phyloP scores from a whole-genome alignment of 2,329 filamentous ascomycete genomes.

The Neopestalotiopsis sp. region DNA sequence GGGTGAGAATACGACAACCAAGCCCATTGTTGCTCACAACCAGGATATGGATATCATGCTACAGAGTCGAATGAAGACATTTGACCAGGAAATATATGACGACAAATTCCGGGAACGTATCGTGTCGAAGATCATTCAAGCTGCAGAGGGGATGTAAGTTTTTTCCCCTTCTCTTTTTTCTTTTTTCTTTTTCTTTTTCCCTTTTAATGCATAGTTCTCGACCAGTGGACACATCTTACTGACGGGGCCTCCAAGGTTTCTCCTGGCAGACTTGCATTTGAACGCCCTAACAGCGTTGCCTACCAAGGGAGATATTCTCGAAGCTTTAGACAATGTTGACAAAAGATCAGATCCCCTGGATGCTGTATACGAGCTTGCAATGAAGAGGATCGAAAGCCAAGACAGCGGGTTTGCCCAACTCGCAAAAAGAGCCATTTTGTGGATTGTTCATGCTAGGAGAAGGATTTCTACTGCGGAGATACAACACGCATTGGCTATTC shows the following conservation, averaged over 20 bases:
- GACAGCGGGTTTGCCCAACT: not conserved
- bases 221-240: not conserved
- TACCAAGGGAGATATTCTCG: not conserved
- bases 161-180: too few species aligned
- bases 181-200: too few species aligned
- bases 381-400: not conserved
- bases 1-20: not conserved
- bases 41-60: not conserved
- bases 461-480: not conserved
- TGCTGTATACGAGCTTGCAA: not conserved
- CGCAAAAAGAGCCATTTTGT: not conserved
- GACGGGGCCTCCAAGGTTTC: not conserved
- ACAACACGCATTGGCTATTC: constrained; percentile 19
- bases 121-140: not conserved
- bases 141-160: not conserved
- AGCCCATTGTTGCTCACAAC: not conserved
- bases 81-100: not conserved
- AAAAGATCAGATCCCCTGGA: not conserved
- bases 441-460: not conserved
- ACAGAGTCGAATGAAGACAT: not conserved
- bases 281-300: not conserved
- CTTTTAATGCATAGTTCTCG: not conserved
- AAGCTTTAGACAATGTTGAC: not conserved
- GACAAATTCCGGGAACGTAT: not conserved
- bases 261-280: not conserved